Evolutionary conservation across 2,329 filamentous ascomycete species (phyloP).

Genomic region (Hymenoscyphus repandus): DNA sequence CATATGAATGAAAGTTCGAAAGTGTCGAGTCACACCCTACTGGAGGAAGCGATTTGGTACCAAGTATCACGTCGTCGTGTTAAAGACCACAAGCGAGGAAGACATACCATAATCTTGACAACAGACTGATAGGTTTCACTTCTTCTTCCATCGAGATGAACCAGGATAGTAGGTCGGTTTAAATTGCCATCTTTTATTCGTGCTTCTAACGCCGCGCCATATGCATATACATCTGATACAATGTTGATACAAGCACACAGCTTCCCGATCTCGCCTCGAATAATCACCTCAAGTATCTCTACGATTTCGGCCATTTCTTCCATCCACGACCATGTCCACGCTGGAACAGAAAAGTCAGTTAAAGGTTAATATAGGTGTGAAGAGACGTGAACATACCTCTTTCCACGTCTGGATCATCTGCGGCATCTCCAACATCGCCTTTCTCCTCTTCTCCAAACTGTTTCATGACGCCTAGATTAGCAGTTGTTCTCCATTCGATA

Average conservation of each 20-base stretch:
- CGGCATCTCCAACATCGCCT: slow-evolving; percentile 94
- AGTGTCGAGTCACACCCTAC: no score
- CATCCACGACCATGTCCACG: slow-evolving; percentile 67
- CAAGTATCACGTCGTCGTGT: no score
- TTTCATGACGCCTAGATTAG: slow-evolving; percentile 19
- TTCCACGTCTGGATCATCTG: slow-evolving; percentile 90
- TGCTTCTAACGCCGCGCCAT: slow-evolving; percentile 16
- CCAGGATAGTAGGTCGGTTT: slow-evolving; percentile 5
- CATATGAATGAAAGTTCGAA: no score
- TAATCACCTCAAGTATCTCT: slow-evolving; percentile 1
- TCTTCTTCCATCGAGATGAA: no score
- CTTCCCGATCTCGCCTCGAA: neutral
- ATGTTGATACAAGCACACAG: slow-evolving; percentile 22
- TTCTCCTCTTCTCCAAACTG: slow-evolving; percentile 80
- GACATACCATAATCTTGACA: neutral
- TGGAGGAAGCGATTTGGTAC: no score
- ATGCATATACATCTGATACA: slow-evolving; percentile 16
- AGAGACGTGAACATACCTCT: slow-evolving; percentile 53
- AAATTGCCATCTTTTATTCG: slow-evolving; percentile 8
- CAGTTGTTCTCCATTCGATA: slow-evolving; percentile 30
- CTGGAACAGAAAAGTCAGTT: slow-evolving; percentile 36
- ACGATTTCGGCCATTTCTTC: slow-evolving; percentile 65
- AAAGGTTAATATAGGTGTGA: neutral
- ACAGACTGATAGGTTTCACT: no score
- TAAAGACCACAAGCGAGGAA: neutral